Conservation (phyloP, 306 rosid species). For the Trifolium repens region DNA sequence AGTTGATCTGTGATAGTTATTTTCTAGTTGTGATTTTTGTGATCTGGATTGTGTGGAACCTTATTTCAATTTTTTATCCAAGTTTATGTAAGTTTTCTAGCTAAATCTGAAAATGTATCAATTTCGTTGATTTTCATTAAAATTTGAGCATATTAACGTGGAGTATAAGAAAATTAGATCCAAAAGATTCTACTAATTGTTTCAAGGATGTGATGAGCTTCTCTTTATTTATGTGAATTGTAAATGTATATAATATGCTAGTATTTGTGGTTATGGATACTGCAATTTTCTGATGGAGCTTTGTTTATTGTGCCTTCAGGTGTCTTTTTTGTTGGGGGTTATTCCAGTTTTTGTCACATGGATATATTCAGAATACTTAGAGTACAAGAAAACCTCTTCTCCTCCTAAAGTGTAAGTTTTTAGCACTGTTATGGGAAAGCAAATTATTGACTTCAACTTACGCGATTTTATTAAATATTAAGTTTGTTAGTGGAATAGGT, state of each 20-base stretch:
- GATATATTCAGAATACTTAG: slow-evolving; percentile 94
- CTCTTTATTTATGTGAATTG: slow-evolving; percentile 9
- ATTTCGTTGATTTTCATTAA: neutral
- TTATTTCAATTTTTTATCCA: neutral
- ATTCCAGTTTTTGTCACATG: slow-evolving; percentile 89
- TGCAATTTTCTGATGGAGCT: slow-evolving; percentile 39
- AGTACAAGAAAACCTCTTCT: slow-evolving; percentile 67
- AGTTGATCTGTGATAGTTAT: slow-evolving; percentile 13
- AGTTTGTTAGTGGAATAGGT: slow-evolving; percentile 18
- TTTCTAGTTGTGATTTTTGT: slow-evolving; percentile 7
- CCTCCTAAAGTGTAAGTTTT: slow-evolving; percentile 84
- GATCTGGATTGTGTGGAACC: slow-evolving; percentile 36
- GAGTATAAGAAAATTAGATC: slow-evolving; percentile 1
- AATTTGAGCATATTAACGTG: slow-evolving; percentile 21
- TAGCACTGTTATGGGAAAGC: slow-evolving; percentile 4
- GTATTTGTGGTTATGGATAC: slow-evolving; percentile 8
- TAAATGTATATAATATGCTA: slow-evolving; percentile 11
- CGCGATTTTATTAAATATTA: slow-evolving; percentile 23
- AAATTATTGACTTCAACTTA: slow-evolving; percentile 25
- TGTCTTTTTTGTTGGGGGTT: slow-evolving; percentile 85
- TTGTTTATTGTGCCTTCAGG: slow-evolving; percentile 58
- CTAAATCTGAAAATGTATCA: slow-evolving; percentile 25
- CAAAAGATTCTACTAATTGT: neutral
- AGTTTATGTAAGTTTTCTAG: slow-evolving; percentile 23
- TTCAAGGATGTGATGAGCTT: slow-evolving; percentile 12